A percentile compares a stretch with the other conserved stretches of the same genome.
Evolutionary conservation across 2,329 filamentous ascomycete genomes (phyloP).

Genomic region (Fusarium albosuccineum): DNA sequence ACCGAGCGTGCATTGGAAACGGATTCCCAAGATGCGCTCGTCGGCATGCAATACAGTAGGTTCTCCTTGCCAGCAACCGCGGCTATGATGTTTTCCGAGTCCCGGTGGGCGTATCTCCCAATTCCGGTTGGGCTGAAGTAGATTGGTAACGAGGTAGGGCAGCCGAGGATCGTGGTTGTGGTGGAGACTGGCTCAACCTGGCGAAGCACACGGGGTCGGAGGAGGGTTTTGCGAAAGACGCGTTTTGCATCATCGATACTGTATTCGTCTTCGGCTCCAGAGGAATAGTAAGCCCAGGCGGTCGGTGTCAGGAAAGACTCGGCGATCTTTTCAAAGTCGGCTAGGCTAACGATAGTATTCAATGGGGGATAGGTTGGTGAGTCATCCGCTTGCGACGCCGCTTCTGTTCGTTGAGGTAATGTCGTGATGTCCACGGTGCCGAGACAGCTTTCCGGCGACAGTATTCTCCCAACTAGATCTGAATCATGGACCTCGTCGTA

Average conservation of each 20-base stretch:
- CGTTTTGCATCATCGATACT: neutral
- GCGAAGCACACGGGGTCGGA: conserved; percentile 7
- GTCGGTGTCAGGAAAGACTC: neutral
- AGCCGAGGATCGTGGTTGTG: conserved; percentile 3
- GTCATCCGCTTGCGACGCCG: neutral
- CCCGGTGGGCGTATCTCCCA: conserved; percentile 4
- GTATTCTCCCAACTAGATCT: neutral
- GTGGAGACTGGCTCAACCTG: conserved; percentile 5
- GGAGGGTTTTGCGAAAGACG: conserved; percentile 1
- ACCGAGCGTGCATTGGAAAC: neutral
- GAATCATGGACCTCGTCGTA: neutral
- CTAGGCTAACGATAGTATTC: conserved; percentile 4
- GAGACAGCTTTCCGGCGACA: neutral
- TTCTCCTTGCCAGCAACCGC: neutral
- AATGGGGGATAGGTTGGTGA: neutral
- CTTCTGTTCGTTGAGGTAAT: neutral
- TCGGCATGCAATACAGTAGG: conserved; percentile 5
- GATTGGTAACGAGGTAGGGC: neutral
- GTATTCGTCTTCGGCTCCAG: conserved; percentile 7
- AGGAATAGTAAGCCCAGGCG: conserved; percentile 11
- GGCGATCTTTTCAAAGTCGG: conserved; percentile 8
- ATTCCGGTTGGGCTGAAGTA: conserved; percentile 5
- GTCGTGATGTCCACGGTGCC: neutral
- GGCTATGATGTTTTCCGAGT: neutral
- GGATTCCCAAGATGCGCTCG: conserved; percentile 7